Evolutionary conservation across 805 yeast genomes (phyloP).

Genomic region (Millerozyma miso): DNA sequence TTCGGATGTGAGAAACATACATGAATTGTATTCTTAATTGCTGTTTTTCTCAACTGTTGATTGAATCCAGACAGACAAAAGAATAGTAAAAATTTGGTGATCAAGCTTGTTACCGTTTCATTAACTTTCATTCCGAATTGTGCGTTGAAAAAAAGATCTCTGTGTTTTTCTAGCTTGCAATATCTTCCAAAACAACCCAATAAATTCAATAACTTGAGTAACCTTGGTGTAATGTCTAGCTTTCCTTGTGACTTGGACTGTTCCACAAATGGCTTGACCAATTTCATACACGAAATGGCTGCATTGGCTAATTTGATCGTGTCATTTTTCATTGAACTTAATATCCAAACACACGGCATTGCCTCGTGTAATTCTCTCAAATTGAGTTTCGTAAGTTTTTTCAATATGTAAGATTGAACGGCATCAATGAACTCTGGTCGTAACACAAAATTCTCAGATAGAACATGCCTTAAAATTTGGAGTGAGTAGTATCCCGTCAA

Average conservation of each 20-base stretch:
- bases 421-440: constrained; percentile 47
- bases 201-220: constrained; percentile 55
- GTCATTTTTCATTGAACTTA: constrained; percentile 46
- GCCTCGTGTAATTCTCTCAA: constrained; percentile 67
- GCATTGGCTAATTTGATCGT: constrained; percentile 54
- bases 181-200: constrained; percentile 69
- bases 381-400: constrained; percentile 55
- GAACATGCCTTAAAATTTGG: constrained; percentile 47
- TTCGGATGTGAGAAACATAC: constrained; percentile 63
- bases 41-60: constrained; percentile 40
- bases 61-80: constrained; percentile 41
- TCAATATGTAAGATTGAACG: constrained; percentile 50
- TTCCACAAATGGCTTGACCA: constrained; percentile 45
- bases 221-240: constrained; percentile 36
- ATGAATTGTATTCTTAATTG: constrained; percentile 53
- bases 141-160: constrained; percentile 35
- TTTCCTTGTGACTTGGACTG: constrained; percentile 13
- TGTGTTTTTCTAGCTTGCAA: constrained; percentile 54
- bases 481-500: constrained; percentile 46
- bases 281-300: constrained; percentile 54
- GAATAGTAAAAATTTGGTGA: constrained; percentile 54
- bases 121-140: constrained; percentile 40
- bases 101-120: constrained; percentile 55
- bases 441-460: constrained; percentile 42
- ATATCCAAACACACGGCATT: constrained; percentile 61